A percentile compares a stretch with the other conserved stretches of the same genome.
These are phyloP conservation scores for Elaeis guineensis DNA, from an alignment of 176 grass and related monocot species.

Conservation along the genomic window DNA sequence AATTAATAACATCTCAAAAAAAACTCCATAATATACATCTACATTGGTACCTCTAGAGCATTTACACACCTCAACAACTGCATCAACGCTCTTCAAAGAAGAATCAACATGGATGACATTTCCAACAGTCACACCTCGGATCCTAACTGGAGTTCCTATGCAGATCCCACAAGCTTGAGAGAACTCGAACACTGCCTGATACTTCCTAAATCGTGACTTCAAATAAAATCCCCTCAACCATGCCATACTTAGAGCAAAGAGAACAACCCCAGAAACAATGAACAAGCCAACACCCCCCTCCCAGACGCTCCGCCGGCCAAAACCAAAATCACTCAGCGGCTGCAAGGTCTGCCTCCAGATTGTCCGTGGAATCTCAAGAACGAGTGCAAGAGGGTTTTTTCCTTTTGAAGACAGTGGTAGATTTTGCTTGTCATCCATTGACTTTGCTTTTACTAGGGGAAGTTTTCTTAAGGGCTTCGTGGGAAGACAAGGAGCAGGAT, in stretches of 20 bases:
- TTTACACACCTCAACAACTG: conserved; percentile 54
- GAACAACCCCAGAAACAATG: conserved; percentile 72
- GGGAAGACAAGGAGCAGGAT: conserved; percentile 7
- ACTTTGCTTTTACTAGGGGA: not conserved
- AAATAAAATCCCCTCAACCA: conserved; percentile 89
- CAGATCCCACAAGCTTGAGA: conserved; percentile 84
- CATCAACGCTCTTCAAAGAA: conserved; percentile 78
- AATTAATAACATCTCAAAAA: no score
- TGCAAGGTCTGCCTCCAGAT: conserved; percentile 70
- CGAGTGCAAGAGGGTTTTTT: conserved; percentile 22
- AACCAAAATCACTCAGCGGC: conserved; percentile 78
- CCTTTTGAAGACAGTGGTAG: not conserved
- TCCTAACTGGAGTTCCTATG: conserved; percentile 83
- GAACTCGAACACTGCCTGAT: conserved; percentile 81
- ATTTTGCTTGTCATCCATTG: conserved; percentile 8
- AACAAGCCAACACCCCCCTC: conserved; percentile 96
- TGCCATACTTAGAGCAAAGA: conserved; percentile 62
- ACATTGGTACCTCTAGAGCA: not conserved
- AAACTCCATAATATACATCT: no score
- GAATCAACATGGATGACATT: conserved; percentile 84
- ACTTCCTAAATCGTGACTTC: conserved; percentile 66
- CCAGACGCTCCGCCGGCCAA: conserved; percentile 79
- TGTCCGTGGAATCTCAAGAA: conserved; percentile 31
- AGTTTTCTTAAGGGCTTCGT: conserved; percentile 11
- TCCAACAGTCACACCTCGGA: conserved; percentile 83